Conservation (phyloP, 306 rosid species). For the Carpinus viminea region DNA sequence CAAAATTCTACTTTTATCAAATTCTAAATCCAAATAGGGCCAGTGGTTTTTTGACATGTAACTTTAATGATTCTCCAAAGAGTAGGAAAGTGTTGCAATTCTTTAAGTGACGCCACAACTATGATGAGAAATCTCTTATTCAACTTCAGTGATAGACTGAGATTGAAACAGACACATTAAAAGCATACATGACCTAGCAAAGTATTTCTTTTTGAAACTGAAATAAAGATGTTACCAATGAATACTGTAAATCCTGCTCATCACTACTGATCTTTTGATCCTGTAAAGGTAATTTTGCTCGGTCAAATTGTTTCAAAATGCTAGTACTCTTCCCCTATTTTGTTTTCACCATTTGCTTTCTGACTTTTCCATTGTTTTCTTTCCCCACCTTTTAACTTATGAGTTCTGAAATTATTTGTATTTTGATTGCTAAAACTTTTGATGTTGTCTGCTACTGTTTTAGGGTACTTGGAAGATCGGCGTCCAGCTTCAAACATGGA, state of each 20-base stretch:
- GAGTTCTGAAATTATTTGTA: background rate
- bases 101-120: background rate
- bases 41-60: background rate
- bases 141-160: background rate
- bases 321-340: background rate
- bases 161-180: background rate
- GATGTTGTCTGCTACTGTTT: constrained; percentile 24
- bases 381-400: background rate
- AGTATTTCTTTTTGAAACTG: background rate
- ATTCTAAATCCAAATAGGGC: background rate
- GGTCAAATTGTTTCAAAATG: background rate
- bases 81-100: background rate
- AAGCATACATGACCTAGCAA: background rate
- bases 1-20: background rate
- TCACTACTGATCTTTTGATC: background rate
- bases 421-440: constrained; percentile 15
- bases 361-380: background rate
- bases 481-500: constrained; percentile 99
- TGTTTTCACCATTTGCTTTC: background rate
- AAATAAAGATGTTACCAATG: background rate
- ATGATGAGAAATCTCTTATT: background rate
- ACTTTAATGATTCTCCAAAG: background rate
- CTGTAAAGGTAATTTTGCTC: background rate
- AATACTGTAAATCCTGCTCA: background rate
- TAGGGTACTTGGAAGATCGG: constrained; percentile 98